phyloP scores from a whole-genome alignment of 2,329 filamentous ascomycete species.

The Penicillium olsonii region DNA sequence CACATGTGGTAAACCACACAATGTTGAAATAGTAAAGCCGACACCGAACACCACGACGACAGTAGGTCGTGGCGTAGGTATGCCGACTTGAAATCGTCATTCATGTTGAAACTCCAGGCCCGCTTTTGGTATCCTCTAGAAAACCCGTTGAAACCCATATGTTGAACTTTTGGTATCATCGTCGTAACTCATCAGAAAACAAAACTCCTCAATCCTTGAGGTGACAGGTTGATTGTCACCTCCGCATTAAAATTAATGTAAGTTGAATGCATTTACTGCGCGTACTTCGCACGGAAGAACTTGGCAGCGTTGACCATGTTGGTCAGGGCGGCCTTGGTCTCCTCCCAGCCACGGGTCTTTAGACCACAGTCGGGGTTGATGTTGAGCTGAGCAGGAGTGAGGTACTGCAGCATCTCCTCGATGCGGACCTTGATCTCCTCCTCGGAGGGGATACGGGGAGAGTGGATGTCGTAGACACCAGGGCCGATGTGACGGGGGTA shows the following conservation, averaged over 20 bases:
- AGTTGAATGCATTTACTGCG: conserved; percentile 50
- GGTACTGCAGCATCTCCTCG: conserved; percentile 95
- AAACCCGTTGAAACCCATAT: conserved; percentile 42
- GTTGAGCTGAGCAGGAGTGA: conserved; percentile 99
- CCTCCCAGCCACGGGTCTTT: conserved; percentile 98
- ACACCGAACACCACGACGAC: conserved; percentile 22
- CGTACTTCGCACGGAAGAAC: conserved; percentile 88
- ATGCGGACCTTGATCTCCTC: conserved; percentile 98
- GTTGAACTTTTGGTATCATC: conserved; percentile 48
- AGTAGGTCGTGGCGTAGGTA: conserved; percentile 11
- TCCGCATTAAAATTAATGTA: conserved; percentile 26
- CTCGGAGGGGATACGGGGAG: conserved; percentile 92
- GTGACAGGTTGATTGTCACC: conserved; percentile 42
- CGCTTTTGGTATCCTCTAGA: conserved; percentile 39
- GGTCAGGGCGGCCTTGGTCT: conserved; percentile 92
- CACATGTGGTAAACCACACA: conserved; percentile 25
- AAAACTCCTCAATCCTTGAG: conserved; percentile 31
- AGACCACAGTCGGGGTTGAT: conserved; percentile 99
- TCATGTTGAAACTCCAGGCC: conserved; percentile 43
- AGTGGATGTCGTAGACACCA: conserved; percentile 99
- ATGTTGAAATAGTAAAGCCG: conserved; percentile 39
- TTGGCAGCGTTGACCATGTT: conserved; percentile 99
- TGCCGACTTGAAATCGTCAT: conserved; percentile 56
- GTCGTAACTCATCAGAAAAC: conserved; percentile 42
- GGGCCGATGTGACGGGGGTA: conserved; percentile 98